Percentiles rank a stretch among this genome's conserved stretches.
phyloP scores from a whole-genome alignment of 164 flowering plant species.

The Dillenia turbinata region DNA sequence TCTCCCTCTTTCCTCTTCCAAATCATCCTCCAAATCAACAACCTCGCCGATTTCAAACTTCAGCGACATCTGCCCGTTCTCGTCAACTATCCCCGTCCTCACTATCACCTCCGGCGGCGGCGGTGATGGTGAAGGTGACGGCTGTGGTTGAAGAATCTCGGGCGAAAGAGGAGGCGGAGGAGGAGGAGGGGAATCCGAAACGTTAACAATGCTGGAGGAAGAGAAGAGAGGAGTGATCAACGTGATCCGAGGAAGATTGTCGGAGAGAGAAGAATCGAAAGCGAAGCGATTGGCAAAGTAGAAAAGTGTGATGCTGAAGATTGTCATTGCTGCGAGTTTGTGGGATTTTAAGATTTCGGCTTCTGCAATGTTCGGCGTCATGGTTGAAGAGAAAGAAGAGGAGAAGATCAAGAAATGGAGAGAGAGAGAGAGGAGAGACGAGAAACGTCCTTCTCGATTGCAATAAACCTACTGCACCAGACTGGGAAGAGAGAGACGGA shows the following conservation, averaged over 20 bases:
- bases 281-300: constrained; percentile 21
- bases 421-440: too few species aligned
- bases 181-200: constrained; percentile 3
- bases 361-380: neutral
- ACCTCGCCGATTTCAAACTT: constrained; percentile 36
- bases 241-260: constrained; percentile 4
- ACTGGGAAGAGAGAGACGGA: too few species aligned
- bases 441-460: too few species aligned
- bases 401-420: too few species aligned
- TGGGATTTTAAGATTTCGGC: constrained; percentile 23
- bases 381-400: neutral
- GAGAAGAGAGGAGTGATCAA: constrained; percentile 2
- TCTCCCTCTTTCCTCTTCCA: neutral
- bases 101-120: constrained; percentile 17
- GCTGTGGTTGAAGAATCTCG: neutral
- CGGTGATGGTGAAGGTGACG: constrained; percentile 10
- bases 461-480: too few species aligned
- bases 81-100: constrained; percentile 40
- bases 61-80: constrained; percentile 43
- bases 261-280: constrained; percentile 6
- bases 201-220: constrained; percentile 6
- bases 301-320: constrained; percentile 32
- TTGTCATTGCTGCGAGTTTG: constrained; percentile 16
- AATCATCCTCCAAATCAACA: constrained; percentile 6
- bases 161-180: neutral